phyloP scores from a whole-genome alignment of 306 rosid species.

The Quercus cerris region DNA sequence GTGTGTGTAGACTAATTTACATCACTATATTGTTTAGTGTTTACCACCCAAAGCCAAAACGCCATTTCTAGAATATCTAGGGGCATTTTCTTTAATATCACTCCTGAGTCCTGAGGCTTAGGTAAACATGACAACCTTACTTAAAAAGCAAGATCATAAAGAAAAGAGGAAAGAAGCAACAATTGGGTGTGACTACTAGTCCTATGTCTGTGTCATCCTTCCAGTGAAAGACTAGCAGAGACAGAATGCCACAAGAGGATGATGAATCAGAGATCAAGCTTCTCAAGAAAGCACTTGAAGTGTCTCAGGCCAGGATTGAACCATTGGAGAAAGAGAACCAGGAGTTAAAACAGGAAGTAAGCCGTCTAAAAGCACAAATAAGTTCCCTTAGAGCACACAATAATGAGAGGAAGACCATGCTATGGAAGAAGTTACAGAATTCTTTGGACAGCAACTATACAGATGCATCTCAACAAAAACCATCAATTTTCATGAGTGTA shows the following conservation, averaged over 20 bases:
- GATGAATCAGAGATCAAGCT: conserved; percentile 44
- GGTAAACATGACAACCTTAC: conserved; percentile 44
- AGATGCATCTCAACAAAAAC: conserved; percentile 42
- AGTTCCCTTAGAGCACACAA: conserved; percentile 63
- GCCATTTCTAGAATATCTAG: conserved; percentile 21
- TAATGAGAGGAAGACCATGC: conserved; percentile 69
- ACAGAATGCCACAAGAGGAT: conserved; percentile 43
- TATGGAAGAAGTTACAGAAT: conserved; percentile 86
- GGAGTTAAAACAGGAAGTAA: conserved; percentile 65
- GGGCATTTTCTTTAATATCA: conserved; percentile 29
- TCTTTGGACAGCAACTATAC: conserved; percentile 46
- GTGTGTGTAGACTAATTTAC: not conserved
- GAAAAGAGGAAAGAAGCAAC: conserved; percentile 19
- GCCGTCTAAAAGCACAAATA: conserved; percentile 58
- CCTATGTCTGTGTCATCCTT: conserved; percentile 17
- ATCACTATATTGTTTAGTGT: not conserved
- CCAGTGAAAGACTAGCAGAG: conserved; percentile 17
- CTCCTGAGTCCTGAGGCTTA: conserved; percentile 13
- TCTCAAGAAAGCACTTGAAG: conserved; percentile 53
- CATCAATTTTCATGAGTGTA: conserved; percentile 20
- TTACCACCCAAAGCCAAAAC: not conserved
- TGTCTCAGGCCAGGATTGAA: conserved; percentile 43
- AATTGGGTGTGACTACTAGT: conserved; percentile 18
- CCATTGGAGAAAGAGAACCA: conserved; percentile 70
- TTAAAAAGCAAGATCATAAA: conserved; percentile 47